A percentile compares a stretch with the other conserved stretches of the same genome.
Evolutionary conservation across 75 land plant species (phyloP).

Genomic region (Azolla pinnata): DNA sequence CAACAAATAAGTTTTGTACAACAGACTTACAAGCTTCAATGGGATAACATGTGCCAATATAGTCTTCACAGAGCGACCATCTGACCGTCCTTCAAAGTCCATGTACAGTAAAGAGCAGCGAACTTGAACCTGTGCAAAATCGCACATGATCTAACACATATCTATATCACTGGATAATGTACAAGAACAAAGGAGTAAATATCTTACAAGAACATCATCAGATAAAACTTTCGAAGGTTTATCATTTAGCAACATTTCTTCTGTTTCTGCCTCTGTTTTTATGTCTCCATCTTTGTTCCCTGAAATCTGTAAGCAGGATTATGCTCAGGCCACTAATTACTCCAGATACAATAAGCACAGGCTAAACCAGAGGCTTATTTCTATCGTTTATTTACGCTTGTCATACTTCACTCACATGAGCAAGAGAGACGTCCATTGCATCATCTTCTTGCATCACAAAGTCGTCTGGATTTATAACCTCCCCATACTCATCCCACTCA

Average conservation of each 20-base stretch:
- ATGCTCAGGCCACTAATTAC: too few relatives aligned
- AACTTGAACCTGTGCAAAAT: slow-evolving; percentile 60
- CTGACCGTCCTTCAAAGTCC: slow-evolving; percentile 97
- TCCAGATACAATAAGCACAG: too few relatives aligned
- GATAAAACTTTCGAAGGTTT: slow-evolving; percentile 85
- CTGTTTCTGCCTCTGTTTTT: slow-evolving; percentile 56
- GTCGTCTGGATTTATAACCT: slow-evolving; percentile 89
- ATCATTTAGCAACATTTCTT: slow-evolving; percentile 54
- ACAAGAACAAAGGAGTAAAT: too few relatives aligned
- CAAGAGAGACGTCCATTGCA: slow-evolving; percentile 27
- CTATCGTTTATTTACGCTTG: too few relatives aligned
- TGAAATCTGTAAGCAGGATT: slow-evolving; percentile 17
- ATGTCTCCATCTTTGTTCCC: slow-evolving; percentile 34
- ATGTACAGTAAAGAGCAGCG: slow-evolving; percentile 61
- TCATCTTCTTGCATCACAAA: slow-evolving; percentile 71
- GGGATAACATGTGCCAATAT: slow-evolving; percentile 88
- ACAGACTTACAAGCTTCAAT: slow-evolving; percentile 79
- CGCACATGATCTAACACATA: background rate
- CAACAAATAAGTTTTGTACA: too few relatives aligned
- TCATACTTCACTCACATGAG: slow-evolving; percentile 21
- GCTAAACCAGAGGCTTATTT: too few relatives aligned
- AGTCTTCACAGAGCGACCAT: slow-evolving; percentile 86
- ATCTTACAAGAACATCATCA: slow-evolving; percentile 65
- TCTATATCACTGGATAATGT: background rate
- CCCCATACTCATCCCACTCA: slow-evolving; percentile 96